These are phyloP conservation scores for Xylaria sp. DNA, from an alignment of 2,329 filamentous ascomycete species.

Conservation along the genomic window DNA sequence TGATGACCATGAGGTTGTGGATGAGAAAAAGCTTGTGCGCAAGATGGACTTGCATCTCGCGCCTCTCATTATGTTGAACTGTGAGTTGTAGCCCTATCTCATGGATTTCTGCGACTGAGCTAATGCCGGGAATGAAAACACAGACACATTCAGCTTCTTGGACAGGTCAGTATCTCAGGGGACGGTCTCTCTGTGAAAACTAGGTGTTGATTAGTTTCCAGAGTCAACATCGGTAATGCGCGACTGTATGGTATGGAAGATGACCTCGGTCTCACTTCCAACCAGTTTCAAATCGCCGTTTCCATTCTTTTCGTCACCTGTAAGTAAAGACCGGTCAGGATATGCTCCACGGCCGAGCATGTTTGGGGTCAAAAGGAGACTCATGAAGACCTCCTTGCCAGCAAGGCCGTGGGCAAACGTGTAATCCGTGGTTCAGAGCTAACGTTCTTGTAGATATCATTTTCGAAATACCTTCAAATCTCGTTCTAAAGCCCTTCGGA, in stretches of 20 bases:
- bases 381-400: not conserved
- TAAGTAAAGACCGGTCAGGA: constrained; percentile 25
- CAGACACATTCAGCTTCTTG: constrained; percentile 66
- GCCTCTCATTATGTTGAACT: constrained; percentile 62
- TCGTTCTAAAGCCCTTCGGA: constrained; percentile 57
- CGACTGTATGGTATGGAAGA: constrained; percentile 58
- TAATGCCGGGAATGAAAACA: not conserved
- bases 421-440: not conserved
- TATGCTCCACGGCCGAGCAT: not conserved
- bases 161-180: constrained; percentile 49
- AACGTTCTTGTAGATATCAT: constrained; percentile 34
- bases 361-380: too few relatives aligned
- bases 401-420: not conserved
- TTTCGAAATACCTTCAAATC: constrained; percentile 61
- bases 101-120: not conserved
- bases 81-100: constrained; percentile 16
- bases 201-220: constrained; percentile 22
- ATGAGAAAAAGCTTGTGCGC: constrained; percentile 54
- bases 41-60: constrained; percentile 62
- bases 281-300: constrained; percentile 65
- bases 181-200: not conserved
- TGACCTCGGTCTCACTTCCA: constrained; percentile 55
- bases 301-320: constrained; percentile 64
- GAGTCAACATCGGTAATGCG: constrained; percentile 70
- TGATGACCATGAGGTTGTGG: constrained; percentile 20